Conservation (phyloP, 768 basidiomycete species). For the Gyrodon lividus region DNA sequence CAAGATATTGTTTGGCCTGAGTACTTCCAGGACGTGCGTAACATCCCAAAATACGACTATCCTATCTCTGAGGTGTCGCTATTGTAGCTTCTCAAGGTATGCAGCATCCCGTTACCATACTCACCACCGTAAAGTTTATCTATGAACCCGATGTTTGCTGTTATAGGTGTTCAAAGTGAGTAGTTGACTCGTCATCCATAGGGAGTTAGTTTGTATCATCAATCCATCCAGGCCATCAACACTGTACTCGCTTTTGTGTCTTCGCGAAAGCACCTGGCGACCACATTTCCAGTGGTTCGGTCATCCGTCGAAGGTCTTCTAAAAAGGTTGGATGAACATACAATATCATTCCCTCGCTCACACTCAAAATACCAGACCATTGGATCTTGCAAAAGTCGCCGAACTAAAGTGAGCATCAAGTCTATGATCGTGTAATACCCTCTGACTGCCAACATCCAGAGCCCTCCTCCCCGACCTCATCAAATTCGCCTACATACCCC, state of each 20-base stretch:
- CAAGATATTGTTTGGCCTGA: slow-evolving; percentile 50
- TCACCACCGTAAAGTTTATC: neutral
- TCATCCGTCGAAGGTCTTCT: slow-evolving; percentile 79
- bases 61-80: slow-evolving; percentile 1
- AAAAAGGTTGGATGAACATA: slow-evolving; percentile 52
- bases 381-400: slow-evolving; percentile 75
- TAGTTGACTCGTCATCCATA: neutral
- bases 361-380: slow-evolving; percentile 48
- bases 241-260: slow-evolving; percentile 88
- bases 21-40: slow-evolving; percentile 53
- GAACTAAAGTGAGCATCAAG: slow-evolving; percentile 66
- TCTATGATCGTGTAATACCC: neutral
- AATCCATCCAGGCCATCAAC: slow-evolving; percentile 65
- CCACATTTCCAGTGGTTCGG: slow-evolving; percentile 72
- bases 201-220: neutral
- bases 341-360: neutral
- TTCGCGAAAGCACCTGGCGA: slow-evolving; percentile 75
- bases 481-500: slow-evolving; percentile 78
- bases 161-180: slow-evolving; percentile 45
- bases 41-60: neutral
- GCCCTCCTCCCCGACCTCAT: slow-evolving; percentile 80
- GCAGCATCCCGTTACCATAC: neutral
- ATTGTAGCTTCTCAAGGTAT: slow-evolving; percentile 60
- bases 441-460: slow-evolving; percentile 35
- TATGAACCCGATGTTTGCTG: neutral